Evolutionary conservation across 2,329 filamentous ascomycete genomes (phyloP), one percentile per base, ranked within the genome.

Genomic region (Fusarium domesticum): DNA sequence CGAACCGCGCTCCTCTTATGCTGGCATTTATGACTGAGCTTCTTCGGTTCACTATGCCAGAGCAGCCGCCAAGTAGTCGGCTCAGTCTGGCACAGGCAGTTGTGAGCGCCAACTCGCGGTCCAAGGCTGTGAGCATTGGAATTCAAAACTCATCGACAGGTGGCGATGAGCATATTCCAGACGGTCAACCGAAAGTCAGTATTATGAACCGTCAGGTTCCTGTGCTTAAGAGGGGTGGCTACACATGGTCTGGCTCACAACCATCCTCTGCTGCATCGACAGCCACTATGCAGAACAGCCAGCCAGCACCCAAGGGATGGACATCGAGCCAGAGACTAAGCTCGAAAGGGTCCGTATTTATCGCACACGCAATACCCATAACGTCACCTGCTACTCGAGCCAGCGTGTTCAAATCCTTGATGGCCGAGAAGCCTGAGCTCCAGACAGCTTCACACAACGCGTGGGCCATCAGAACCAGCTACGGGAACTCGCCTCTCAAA

Each of bases 21-120:
- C 74, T 95, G 5, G 89, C 89, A 0, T 95, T 95, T 65, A 83
- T 85, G 1, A 78, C 89, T 12, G 79, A 82, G 47, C 63, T 92
- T 37, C 64, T 95, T 36, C 84, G 86, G 35, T 83, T 85, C 61
- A 95, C 88, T 0, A 92, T 91, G 84, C 87, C 89, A 0, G 84
- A 87, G 54, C 90, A 96, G 62, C 89, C 89, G 3, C 74, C 84
- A 3, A 93, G 87, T n/a, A 92, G 88, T 62, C 76, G 88, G 36
- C 70, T 95, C 16, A 95, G 89, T 61, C 71, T 96, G 16, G 87
- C 84, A 0, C 89, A 95, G 65, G 89, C 87, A 1, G 83, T 93
- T 1, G 87, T 95, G 14, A 91, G 87, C 61, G 82, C 83, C 19
- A 93, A 92, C 61, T 89, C 86, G 48, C 79, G 83, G 52, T 81